phyloP scores from a whole-genome alignment of 495 filamentous ascomycete genomes.

The Penicillium cataractarum region DNA sequence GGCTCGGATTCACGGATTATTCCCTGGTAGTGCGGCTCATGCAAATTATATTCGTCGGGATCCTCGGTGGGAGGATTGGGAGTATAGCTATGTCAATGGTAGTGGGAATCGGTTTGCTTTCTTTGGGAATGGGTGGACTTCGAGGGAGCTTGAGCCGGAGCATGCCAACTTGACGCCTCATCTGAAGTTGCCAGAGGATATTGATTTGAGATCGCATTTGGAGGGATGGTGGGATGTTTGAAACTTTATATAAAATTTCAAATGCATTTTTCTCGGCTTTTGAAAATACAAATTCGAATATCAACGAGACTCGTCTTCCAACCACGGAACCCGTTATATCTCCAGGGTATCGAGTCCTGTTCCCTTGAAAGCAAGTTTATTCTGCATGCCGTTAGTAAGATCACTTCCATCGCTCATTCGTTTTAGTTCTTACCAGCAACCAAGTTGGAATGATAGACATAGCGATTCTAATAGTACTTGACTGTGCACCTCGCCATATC shows the following conservation, averaged over 20 bases:
- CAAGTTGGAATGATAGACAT: neutral
- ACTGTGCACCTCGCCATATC: slow-evolving; percentile 1
- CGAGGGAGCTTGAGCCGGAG: slow-evolving; percentile 38
- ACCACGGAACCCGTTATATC: neutral
- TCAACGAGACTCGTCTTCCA: neutral
- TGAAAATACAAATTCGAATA: no score
- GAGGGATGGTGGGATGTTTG: slow-evolving; percentile 59
- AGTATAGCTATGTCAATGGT: slow-evolving; percentile 58
- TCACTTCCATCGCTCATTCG: neutral
- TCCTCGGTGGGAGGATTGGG: slow-evolving; percentile 74
- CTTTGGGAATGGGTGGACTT: slow-evolving; percentile 61
- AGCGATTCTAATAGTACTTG: neutral
- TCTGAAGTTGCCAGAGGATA: slow-evolving; percentile 45
- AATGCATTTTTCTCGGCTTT: no score
- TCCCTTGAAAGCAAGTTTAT: no score
- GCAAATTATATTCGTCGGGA: slow-evolving; percentile 58
- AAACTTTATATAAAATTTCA: neutral
- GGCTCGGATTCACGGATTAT: slow-evolving; percentile 61
- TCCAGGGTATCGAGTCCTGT: no score
- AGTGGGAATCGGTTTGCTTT: slow-evolving; percentile 60
- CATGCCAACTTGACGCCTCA: slow-evolving; percentile 52
- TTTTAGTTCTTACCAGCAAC: neutral
- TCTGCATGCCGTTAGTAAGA: neutral
- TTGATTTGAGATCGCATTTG: slow-evolving; percentile 51
- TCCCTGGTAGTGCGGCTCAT: slow-evolving; percentile 66